Evolutionary conservation across 2,329 filamentous ascomycete species (phyloP), one percentile per base, ranked within the genome.

Genomic region (Epichloe uncinata): DNA sequence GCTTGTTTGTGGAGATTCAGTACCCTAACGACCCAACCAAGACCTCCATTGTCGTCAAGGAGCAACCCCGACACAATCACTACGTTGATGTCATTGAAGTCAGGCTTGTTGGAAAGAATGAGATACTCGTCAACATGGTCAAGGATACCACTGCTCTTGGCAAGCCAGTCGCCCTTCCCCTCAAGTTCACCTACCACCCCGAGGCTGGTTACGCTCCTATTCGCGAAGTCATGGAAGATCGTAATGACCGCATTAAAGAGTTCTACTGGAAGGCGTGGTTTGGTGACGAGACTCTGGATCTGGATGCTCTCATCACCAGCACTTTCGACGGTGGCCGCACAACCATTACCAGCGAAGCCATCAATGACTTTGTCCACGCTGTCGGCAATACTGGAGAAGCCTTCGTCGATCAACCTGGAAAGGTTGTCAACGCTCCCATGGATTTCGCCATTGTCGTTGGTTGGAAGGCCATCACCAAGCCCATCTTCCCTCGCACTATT

Each of bases 231-330:
- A 98, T 98, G 93, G 80, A 89, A 36, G 85, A 81, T 50, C 88
- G 93, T 63, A 98, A 98, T 65, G 91, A 98, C 64, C 86, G 88
- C 56, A 97, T 98, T 75, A 98, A 98, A 75, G 87, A 95, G 68
- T 98, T 98, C 67, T 98, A 98, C 77, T 98, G 95, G 82, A 83
- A 84, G 58, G 84, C 94, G 57, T 98, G 93, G 93, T 98, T 98
- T 60, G 93, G 89, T 41, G 78, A 90, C 53, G 90, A 95, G 61
- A 69, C 77, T 42, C 77, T 94, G 47, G 84, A 94, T 50, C 86
- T 96, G 50, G 84, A 96, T 60, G 84, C 85, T 15, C 76, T 87
- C 36, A 86, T 95, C 48, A 90, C 87, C 5, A 85, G 87, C 63
- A 83, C 82, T 58, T 98, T 98, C 63, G 87, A 93, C 57, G 93